Evolutionary conservation across 768 basidiomycete genomes (phyloP), one percentile per base, ranked within the genome.

Genomic region (Boletus insuetus): DNA sequence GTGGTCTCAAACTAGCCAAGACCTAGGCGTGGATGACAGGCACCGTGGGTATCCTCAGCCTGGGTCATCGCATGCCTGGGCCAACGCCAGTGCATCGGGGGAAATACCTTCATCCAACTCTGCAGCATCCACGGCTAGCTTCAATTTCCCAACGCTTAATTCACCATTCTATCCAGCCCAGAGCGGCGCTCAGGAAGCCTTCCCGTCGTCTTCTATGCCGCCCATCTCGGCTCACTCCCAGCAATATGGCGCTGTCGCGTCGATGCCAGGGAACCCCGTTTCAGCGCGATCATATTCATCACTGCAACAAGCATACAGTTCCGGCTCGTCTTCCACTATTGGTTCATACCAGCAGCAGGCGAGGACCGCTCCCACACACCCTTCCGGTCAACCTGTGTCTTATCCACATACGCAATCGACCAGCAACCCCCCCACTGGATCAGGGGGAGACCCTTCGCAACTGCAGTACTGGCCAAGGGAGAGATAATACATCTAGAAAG

Each of bases 151-250:
- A 40, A 85, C 84, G 16, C 75, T 84, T 38, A 82, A 69, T 58
- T 76, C 82, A 10, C 79, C 84, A 12, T 85, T 83, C 70, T 82
- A 76, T 66, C 84, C 84, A 20, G 58, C 60, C 41, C 71, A 73
- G 50, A 65, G 66, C 46, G 66, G 71, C 53, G 37, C 71, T 8
- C 69, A 74, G 49, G 64, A 70, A 22, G 63, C 64, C 50, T 68
- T 69, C 54, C 61, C 73, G 53, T 54, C 73, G 17, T 62, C 64
- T 39, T 62, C 73, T 45, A 65, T 73, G 49, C 68, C 72, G 20
- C 63, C 75, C 29, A 64, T 70, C 17, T 60, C 68, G 17, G 58
- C 61, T 47, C 48, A 68, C 40, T 54, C 65, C 31, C 66, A 69
- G 46, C 71, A 66, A 34, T 80, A 69, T 58, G 40, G 54, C 41